A percentile compares a stretch with the other conserved stretches of the same genome.
These are phyloP conservation scores for Trypanosoma avium DNA, from an alignment of 208 protist species.

Conservation along the genomic window DNA sequence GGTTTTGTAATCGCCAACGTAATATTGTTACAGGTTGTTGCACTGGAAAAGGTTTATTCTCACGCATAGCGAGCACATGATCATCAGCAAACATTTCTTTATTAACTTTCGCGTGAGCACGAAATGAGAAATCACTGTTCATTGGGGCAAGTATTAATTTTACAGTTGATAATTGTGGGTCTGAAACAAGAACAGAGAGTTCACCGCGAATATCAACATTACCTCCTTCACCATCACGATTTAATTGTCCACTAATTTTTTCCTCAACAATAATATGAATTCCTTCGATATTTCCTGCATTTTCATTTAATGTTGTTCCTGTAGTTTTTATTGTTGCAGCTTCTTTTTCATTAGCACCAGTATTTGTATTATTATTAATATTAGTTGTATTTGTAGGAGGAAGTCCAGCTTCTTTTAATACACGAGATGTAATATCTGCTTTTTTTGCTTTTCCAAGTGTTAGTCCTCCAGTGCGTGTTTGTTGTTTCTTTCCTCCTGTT, in stretches of 20 bases:
- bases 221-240: constrained; percentile 51
- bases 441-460: constrained; percentile 70
- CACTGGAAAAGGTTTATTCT: constrained; percentile 74
- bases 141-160: constrained; percentile 53
- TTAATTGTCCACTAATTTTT: constrained; percentile 59
- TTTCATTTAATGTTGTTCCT: neutral
- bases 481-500: constrained; percentile 12
- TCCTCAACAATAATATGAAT: constrained; percentile 69
- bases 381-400: neutral
- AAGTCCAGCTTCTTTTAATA: constrained; percentile 73
- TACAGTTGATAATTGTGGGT: constrained; percentile 55
- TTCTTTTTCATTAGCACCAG: neutral
- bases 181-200: constrained; percentile 70
- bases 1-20: constrained; percentile 54
- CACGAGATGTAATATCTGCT: constrained; percentile 70
- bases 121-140: constrained; percentile 71
- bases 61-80: constrained; percentile 74
- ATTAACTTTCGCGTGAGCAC: constrained; percentile 84
- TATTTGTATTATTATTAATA: neutral
- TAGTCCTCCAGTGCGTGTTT: constrained; percentile 49
- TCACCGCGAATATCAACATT: constrained; percentile 68
- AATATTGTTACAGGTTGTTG: constrained; percentile 81
- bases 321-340: neutral
- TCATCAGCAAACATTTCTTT: constrained; percentile 77
- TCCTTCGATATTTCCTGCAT: constrained; percentile 23